Percentiles rank a stretch among this genome's conserved stretches.
Conservation (phyloP, 306 rosid genomes). For the Lablab purpureus region DNA sequence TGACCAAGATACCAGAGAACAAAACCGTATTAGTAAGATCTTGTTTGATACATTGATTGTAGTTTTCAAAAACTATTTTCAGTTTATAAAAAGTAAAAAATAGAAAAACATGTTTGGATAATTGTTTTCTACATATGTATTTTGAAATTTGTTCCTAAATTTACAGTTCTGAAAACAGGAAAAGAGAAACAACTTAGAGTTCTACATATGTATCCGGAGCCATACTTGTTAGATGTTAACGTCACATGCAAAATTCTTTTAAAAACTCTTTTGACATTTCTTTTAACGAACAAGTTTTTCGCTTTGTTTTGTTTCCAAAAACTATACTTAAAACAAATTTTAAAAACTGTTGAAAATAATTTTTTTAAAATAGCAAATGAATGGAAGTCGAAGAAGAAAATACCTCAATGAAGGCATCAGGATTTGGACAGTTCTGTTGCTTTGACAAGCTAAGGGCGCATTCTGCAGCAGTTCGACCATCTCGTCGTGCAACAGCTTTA, state of each 20-base stretch:
- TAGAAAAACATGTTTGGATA: neutral
- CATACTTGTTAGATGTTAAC: neutral
- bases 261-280: neutral
- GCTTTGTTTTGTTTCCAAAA: neutral
- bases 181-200: neutral
- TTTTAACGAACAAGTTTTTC: neutral
- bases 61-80: neutral
- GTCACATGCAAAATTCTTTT: neutral
- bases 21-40: neutral
- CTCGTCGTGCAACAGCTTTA: constrained; percentile 94
- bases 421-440: constrained; percentile 96
- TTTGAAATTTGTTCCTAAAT: neutral
- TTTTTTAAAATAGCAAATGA: neutral
- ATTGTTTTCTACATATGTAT: neutral
- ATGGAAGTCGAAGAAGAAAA: neutral
- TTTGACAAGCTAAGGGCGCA: constrained; percentile 79
- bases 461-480: constrained; percentile 94
- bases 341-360: neutral
- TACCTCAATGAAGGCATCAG: constrained; percentile 93
- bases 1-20: neutral
- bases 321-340: neutral
- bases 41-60: neutral
- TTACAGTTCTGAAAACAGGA: neutral
- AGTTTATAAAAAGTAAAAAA: neutral
- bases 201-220: no score